These are phyloP conservation scores for Drechslerella coelobrocha DNA, from an alignment of 2,329 filamentous ascomycete genomes.

Conservation along the genomic window DNA sequence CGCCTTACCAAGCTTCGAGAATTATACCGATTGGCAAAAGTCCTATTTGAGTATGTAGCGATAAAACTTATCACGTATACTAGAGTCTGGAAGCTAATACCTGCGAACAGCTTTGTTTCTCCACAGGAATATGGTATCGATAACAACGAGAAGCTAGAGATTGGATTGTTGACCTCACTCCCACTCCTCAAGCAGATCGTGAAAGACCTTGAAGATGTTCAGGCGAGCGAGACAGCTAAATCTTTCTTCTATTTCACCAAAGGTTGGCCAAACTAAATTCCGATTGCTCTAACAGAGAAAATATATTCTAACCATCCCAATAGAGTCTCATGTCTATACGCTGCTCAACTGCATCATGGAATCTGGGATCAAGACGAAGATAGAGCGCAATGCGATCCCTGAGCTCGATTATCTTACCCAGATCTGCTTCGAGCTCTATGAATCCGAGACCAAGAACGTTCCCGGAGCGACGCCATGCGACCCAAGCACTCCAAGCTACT, in stretches of 20 bases:
- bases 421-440: slow-evolving; percentile 97
- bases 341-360: slow-evolving; percentile 97
- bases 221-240: slow-evolving; percentile 91
- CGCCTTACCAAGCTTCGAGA: slow-evolving; percentile 88
- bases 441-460: slow-evolving; percentile 75
- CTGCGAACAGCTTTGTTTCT: slow-evolving; percentile 73
- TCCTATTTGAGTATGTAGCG: slow-evolving; percentile 74
- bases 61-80: slow-evolving; percentile 6
- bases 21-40: slow-evolving; percentile 89
- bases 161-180: slow-evolving; percentile 89
- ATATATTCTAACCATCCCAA: slow-evolving; percentile 6
- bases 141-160: slow-evolving; percentile 96
- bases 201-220: slow-evolving; percentile 93
- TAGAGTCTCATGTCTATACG: slow-evolving; percentile 95
- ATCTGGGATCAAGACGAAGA: slow-evolving; percentile 95
- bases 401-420: slow-evolving; percentile 97
- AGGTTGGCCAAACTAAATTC: slow-evolving; percentile 50
- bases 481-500: slow-evolving; percentile 84
- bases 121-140: slow-evolving; percentile 98
- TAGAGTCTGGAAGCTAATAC: slow-evolving; percentile 1
- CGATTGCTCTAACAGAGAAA: no score
- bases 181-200: slow-evolving; percentile 96
- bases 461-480: slow-evolving; percentile 61
- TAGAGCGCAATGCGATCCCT: slow-evolving; percentile 90
- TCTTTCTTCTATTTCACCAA: slow-evolving; percentile 99